phyloP scores from a whole-genome alignment of 1,284 basidiomycete genomes.

The Fomitopsis palustris region DNA sequence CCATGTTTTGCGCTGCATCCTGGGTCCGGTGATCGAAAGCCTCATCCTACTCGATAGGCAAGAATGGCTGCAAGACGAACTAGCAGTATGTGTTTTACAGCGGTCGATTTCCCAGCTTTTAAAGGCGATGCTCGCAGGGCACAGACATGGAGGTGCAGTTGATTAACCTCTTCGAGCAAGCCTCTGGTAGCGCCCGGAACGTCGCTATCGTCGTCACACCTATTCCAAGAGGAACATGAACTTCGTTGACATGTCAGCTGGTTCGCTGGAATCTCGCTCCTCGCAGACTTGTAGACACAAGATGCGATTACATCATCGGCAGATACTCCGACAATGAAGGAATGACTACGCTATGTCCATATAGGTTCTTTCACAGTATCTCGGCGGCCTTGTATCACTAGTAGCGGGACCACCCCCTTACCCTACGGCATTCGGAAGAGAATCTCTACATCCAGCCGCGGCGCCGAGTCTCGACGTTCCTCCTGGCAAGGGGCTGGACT shows the following conservation, averaged over 20 bases:
- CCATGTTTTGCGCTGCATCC: conserved; percentile 36
- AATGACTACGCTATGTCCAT: neutral
- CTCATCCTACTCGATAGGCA: conserved; percentile 37
- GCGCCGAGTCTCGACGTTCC: neutral
- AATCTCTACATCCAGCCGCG: neutral
- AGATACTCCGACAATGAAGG: neutral
- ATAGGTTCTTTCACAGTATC: neutral
- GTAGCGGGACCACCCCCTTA: no score
- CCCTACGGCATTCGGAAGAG: no score
- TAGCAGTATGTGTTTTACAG: conserved; percentile 12
- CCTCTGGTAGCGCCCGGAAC: conserved; percentile 61
- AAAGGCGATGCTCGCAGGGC: conserved; percentile 4
- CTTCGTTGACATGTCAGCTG: no score
- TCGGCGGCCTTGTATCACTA: no score
- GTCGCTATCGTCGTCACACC: conserved; percentile 49
- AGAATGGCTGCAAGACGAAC: conserved; percentile 30
- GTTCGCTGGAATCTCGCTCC: no score
- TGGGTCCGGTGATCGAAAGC: conserved; percentile 39
- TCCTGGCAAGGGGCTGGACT: neutral
- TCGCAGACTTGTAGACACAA: no score
- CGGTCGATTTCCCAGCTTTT: neutral
- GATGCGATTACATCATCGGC: no score
- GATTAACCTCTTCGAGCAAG: conserved; percentile 66
- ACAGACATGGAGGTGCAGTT: conserved; percentile 35
- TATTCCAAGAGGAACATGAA: neutral